Evolutionary conservation across 2,329 filamentous ascomycete genomes (phyloP).

Genomic region (Ilyonectria robusta): DNA sequence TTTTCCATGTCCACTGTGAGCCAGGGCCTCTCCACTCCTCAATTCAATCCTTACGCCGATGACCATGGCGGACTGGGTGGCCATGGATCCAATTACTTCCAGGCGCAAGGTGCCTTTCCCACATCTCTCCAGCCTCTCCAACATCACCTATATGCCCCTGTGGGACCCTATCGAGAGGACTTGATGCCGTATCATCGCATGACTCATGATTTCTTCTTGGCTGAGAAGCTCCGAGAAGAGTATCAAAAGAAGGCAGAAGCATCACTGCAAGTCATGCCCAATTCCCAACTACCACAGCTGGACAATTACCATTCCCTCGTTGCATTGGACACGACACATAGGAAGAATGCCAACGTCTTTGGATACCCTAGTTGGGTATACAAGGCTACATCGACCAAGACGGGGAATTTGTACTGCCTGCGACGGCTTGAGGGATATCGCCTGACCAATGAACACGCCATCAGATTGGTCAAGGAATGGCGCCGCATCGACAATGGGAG

Average conservation of each 20-base stretch:
- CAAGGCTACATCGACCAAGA: constrained; percentile 91
- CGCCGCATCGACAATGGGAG: constrained; percentile 85
- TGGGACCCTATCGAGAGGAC: constrained; percentile 86
- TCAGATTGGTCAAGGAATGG: constrained; percentile 90
- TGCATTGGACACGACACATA: constrained; percentile 84
- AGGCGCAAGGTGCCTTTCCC: constrained; percentile 66
- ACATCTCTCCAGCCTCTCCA: constrained; percentile 77
- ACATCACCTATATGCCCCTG: constrained; percentile 93
- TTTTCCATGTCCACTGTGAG: constrained; percentile 73
- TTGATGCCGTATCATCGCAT: constrained; percentile 88
- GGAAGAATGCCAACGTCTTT: constrained; percentile 84
- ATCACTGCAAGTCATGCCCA: constrained; percentile 86
- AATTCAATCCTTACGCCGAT: constrained; percentile 83
- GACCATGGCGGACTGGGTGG: constrained; percentile 73
- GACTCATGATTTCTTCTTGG: constrained; percentile 92
- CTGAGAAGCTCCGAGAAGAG: constrained; percentile 88
- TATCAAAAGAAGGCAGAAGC: constrained; percentile 91
- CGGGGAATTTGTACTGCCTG: constrained; percentile 89
- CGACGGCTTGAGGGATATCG: constrained; percentile 91
- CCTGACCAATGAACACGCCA: constrained; percentile 89
- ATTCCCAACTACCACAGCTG: constrained; percentile 80
- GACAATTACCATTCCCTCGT: constrained; percentile 95
- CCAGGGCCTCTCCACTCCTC: constrained; percentile 65
- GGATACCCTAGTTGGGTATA: constrained; percentile 95
- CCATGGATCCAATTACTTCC: constrained; percentile 76